Evolutionary conservation across 73 alveolate genomes (phyloP).

Genomic region (Symbiodinium pilosum): DNA sequence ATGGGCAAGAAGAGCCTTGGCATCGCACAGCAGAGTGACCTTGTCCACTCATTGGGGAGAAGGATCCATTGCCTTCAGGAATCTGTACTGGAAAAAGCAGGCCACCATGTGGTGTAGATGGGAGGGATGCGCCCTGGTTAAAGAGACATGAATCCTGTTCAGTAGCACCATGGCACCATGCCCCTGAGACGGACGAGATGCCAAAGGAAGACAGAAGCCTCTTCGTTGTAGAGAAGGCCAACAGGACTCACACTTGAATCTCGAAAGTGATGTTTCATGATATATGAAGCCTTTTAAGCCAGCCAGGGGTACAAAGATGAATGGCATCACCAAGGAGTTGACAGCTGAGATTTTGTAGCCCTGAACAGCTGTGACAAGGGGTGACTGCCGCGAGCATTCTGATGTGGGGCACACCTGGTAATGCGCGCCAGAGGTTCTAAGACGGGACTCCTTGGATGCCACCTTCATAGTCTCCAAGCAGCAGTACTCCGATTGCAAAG

Average conservation of each 20-base stretch:
- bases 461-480: slow-evolving; percentile 74
- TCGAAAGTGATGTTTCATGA: background rate
- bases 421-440: background rate
- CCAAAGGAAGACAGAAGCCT: slow-evolving; percentile 21
- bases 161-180: background rate
- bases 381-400: too few species aligned
- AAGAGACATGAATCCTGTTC: too few species aligned
- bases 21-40: background rate
- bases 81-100: background rate
- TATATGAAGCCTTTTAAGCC: background rate
- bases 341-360: background rate
- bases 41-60: background rate
- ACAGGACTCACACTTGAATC: background rate
- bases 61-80: background rate
- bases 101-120: too few species aligned
- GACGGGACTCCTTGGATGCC: background rate
- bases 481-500: background rate
- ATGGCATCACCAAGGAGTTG: slow-evolving; percentile 14
- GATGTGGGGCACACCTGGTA: background rate
- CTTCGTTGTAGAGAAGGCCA: slow-evolving; percentile 27
- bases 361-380: background rate
- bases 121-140: too few species aligned
- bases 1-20: background rate
- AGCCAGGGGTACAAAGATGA: slow-evolving; percentile 29
- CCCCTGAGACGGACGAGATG: background rate